Base-by-base conservation (phyloP, 2,329 filamentous ascomycete species). In the Cladorrhinum sp. region DNA sequence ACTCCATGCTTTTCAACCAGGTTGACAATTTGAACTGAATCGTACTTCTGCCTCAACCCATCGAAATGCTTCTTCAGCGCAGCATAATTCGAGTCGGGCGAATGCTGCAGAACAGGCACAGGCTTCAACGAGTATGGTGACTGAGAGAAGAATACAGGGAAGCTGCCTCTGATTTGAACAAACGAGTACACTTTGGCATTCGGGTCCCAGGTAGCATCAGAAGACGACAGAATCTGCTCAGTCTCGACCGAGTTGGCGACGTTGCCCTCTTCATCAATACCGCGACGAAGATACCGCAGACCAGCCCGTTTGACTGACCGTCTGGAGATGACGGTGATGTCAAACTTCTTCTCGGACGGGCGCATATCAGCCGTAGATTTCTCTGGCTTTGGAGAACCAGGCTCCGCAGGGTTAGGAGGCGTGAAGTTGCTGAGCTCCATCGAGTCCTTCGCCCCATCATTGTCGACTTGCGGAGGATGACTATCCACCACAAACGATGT, bases 131-230 rank as follows among this genome's bases (percentile, higher is more conserved):
- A 92, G 73, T 96, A 98, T 0, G 93, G 93, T 0, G 90, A 92
- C 70, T 99, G 95, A 0, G 93, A 96, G 72, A 97, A 99, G 78
- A 95, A 98, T 0, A 98, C 76, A 0, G 95, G 95, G 64, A 98
- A 96, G 22, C 93, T 97, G 6, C 93, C 93, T 65, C 95, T 85
- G 23, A 92, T 80, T 72, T 99, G 95, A 2, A 96, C 78, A 68
- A 96, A 96, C 0, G 92, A 96, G 72, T 91, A 90, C 1, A 88
- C 80, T 66, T 85, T 91, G 1, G 75, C 78, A 0, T 80, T 76
- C 0, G 81, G 71, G 18, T 86, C 81, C 86, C 90, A 93, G 1
- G 81, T 80, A 1, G 86, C 79, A 2, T 63, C 59, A 2, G 67
- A 65, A 0, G 84, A 83, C 0, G 91, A 95, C 2, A 99, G 80